A percentile compares a stretch with the other conserved stretches of the same genome.
These are phyloP conservation scores for Cladophialophora chaetospira DNA, from an alignment of 2,329 filamentous ascomycete genomes.

Conservation along the genomic window DNA sequence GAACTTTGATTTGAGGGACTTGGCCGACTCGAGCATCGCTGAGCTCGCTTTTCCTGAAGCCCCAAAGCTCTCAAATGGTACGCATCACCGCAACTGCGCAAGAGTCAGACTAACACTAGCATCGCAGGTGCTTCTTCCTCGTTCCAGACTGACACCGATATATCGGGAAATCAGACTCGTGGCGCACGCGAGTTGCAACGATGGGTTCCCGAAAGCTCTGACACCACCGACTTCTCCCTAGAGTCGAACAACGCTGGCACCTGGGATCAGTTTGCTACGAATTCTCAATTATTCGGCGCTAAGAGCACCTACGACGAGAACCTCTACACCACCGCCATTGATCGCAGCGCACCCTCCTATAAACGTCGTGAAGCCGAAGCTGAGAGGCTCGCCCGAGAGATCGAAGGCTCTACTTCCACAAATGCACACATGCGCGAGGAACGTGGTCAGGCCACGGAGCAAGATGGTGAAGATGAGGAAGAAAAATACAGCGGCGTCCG, in stretches of 20 bases:
- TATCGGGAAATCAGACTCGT: constrained; percentile 70
- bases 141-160: constrained; percentile 87
- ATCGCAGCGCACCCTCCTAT: constrained; percentile 81
- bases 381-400: constrained; percentile 83
- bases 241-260: constrained; percentile 58
- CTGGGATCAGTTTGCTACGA: constrained; percentile 95
- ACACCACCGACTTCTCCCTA: constrained; percentile 69
- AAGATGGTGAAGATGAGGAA: constrained; percentile 79
- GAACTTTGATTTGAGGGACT: constrained; percentile 64
- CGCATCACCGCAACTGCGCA: not conserved
- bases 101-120: constrained; percentile 1
- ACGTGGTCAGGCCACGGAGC: constrained; percentile 67
- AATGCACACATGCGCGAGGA: constrained; percentile 91
- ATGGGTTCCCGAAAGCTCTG: constrained; percentile 72
- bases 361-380: constrained; percentile 75
- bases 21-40: constrained; percentile 57
- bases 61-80: constrained; percentile 61
- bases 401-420: constrained; percentile 71
- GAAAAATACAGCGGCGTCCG: constrained; percentile 96
- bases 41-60: constrained; percentile 57
- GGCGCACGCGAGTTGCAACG: constrained; percentile 76
- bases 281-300: constrained; percentile 83
- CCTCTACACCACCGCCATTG: constrained; percentile 88
- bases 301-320: constrained; percentile 92
- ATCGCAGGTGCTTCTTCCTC: constrained; percentile 62